Base-by-base conservation (phyloP, 2,329 filamentous ascomycete genomes). In the Sclerotinia minor region DNA sequence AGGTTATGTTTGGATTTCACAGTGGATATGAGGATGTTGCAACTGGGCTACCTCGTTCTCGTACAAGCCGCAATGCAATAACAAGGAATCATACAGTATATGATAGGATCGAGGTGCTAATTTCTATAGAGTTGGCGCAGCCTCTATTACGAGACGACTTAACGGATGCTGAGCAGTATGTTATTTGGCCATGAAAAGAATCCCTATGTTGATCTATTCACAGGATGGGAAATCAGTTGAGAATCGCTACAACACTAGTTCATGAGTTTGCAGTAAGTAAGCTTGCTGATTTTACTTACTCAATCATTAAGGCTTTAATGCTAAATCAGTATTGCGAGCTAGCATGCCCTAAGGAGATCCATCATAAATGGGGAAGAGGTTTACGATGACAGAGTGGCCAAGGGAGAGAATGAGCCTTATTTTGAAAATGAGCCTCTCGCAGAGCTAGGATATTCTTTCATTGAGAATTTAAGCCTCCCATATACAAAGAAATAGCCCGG, bases 361-460 rank as follows among this genome's bases (percentile, higher is more conserved):
- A 64, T 53, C 6, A 29, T 53, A 7, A 29, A 41, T 6, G n/a
- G 45, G 19, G 47, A 35, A 8, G 44, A 49, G 2, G 21, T 49
- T 24, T 49, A 29, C 13, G 11, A 49, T 3, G 29, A 61, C 17
- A 19, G 35, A 26, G 44, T n/a, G 21, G 44, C 44, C 29, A 29
- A 61, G 29, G 58, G 50, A 7, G 63, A 45, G 21, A 54, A 55
- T 32, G 63, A 65, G 21, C 63, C 63, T 32, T 65, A 65, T 24
- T 65, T 55, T n/a, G 63, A 65, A 47, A 26, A 65, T 8, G 50
- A 65, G 45, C 63, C 50, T 44, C 50, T 65, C 15, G 49, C 63
- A 6, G 63, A 65, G 13, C 38, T 65, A 24, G 63, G 63, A 35
- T 65, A 65, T 17, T 65, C 63, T 1, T 57, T 65, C 32, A 57